A percentile compares a stretch with the other conserved stretches of the same genome.
phyloP scores from a whole-genome alignment of 2,329 filamentous ascomycete genomes.

The Penicillium sp. region DNA sequence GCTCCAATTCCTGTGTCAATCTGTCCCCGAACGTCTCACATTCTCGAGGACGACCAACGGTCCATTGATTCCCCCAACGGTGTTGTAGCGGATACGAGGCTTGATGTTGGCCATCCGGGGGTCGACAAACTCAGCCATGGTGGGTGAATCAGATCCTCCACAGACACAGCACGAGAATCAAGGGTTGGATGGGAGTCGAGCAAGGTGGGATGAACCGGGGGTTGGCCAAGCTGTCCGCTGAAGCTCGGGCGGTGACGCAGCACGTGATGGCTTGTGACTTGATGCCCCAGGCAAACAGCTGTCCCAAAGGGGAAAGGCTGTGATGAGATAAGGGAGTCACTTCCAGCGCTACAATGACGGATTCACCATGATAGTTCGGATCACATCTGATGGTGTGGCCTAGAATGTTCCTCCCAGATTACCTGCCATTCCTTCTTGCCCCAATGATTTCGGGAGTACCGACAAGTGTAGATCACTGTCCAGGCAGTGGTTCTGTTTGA shows the following conservation, averaged over 20 bases:
- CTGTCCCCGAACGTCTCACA: constrained; percentile 54
- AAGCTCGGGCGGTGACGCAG: constrained; percentile 26
- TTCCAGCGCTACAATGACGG: too few species aligned
- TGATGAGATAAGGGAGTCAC: too few species aligned
- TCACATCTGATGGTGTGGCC: too few species aligned
- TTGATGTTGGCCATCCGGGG: constrained; percentile 55
- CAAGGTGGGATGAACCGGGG: constrained; percentile 19
- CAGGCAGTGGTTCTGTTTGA: too few species aligned
- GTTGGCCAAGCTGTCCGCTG: constrained; percentile 25
- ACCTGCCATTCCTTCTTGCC: too few species aligned
- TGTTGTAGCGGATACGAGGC: constrained; percentile 89
- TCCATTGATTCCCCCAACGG: constrained; percentile 95
- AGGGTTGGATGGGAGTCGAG: constrained; percentile 13
- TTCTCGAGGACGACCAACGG: constrained; percentile 97
- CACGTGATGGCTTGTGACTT: constrained; percentile 20
- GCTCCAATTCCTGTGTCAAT: constrained; percentile 1
- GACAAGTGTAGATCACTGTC: too few species aligned
- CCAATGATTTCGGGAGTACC: too few species aligned
- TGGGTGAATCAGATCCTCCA: constrained; percentile 21
- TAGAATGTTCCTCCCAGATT: too few species aligned
- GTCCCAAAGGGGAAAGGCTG: background rate
- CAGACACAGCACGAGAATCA: constrained; percentile 10
- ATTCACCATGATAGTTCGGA: too few species aligned
- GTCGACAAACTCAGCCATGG: constrained; percentile 45
- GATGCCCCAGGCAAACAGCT: background rate